A percentile compares a stretch with the other conserved stretches of the same genome.
Conservation (phyloP, 2,329 filamentous ascomycete species). For the Metarhizium brunneum region DNA sequence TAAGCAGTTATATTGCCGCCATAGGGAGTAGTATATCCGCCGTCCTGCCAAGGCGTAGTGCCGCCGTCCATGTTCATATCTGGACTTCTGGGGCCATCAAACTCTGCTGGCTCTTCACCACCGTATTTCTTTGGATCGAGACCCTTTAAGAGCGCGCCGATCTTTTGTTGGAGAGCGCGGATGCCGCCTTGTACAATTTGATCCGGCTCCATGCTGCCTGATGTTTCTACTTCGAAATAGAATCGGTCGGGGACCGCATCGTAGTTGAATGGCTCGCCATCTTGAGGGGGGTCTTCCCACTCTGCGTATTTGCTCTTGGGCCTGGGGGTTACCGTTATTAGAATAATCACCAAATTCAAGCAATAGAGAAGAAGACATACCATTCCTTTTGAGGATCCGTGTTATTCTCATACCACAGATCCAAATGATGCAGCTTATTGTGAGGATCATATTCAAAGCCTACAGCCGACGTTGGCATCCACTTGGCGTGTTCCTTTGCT, state of each 20-base stretch:
- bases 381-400: constrained; percentile 74
- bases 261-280: constrained; percentile 85
- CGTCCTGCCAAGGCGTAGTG: constrained; percentile 47
- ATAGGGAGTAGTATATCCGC: constrained; percentile 63
- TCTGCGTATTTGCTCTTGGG: constrained; percentile 72
- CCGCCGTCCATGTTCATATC: constrained; percentile 51
- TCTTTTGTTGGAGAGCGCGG: constrained; percentile 78
- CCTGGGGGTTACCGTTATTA: constrained; percentile 34
- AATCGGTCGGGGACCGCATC: constrained; percentile 76
- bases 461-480: constrained; percentile 85
- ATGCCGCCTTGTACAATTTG: constrained; percentile 84
- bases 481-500: constrained; percentile 97
- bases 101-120: constrained; percentile 49
- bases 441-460: constrained; percentile 98
- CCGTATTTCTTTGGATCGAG: constrained; percentile 39
- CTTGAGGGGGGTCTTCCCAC: constrained; percentile 69
- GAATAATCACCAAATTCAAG: not conserved
- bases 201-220: constrained; percentile 82
- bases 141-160: constrained; percentile 65
- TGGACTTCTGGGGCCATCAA: constrained; percentile 57
- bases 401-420: constrained; percentile 81
- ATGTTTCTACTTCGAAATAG: constrained; percentile 89
- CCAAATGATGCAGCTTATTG: constrained; percentile 87
- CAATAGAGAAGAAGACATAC: constrained; percentile 37
- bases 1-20: constrained; percentile 51